Conservation (phyloP, 345 rosid species). For the Brassica carinata region DNA sequence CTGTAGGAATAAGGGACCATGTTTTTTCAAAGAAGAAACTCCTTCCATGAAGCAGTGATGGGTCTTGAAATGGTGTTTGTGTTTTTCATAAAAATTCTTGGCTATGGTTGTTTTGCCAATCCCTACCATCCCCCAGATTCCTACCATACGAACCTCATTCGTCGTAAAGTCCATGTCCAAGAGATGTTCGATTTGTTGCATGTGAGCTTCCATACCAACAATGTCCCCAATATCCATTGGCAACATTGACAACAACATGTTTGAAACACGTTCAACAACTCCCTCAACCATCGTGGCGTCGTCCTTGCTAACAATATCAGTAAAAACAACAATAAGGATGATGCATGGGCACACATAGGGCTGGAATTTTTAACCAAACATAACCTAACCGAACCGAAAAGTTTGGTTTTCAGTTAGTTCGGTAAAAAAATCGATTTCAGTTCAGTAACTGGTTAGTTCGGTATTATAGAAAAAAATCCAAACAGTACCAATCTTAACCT, state of each 20-base stretch:
- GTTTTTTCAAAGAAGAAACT: neutral
- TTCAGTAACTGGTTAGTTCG: too few species aligned
- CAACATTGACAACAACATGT: neutral
- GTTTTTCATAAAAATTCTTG: neutral
- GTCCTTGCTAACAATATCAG: neutral
- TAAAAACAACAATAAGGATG: neutral
- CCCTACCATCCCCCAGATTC: slow-evolving; percentile 26
- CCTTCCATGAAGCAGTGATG: neutral
- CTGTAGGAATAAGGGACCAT: neutral
- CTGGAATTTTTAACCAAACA: too few species aligned
- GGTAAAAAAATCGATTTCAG: too few species aligned
- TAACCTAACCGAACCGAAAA: too few species aligned
- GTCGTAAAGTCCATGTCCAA: neutral
- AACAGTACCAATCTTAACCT: too few species aligned
- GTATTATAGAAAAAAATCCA: too few species aligned
- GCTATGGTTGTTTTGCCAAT: slow-evolving; percentile 29
- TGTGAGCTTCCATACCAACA: slow-evolving; percentile 9
- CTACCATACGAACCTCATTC: slow-evolving; percentile 25
- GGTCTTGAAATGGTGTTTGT: neutral
- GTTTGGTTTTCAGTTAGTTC: too few species aligned
- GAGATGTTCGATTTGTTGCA: neutral
- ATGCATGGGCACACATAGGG: too few species aligned
- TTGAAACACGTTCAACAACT: neutral
- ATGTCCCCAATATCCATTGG: neutral
- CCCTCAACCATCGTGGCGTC: slow-evolving; percentile 8